Base-by-base conservation (phyloP, 148 eudicot genomes). In the Simmondsia chinensis region DNA sequence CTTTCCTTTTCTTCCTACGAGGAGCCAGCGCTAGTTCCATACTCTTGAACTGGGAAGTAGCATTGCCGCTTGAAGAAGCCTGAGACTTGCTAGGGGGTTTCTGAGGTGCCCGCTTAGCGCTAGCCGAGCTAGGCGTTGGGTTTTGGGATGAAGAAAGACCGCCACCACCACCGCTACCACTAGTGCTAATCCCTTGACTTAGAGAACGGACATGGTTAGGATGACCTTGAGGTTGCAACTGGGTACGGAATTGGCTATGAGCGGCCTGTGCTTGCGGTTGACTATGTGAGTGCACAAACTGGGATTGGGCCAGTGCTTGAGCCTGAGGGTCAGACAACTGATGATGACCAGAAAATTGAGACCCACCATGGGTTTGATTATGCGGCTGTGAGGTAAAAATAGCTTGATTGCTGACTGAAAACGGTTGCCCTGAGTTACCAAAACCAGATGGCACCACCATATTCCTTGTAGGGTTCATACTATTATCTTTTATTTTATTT, bases 11-110 rank as follows among this genome's bases (percentile, higher is more conserved):
- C 66, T 63, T 82, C 64, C 81, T 70, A 52, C 69, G 71, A 70
- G 79, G 75, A 43, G 95, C 97, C 11, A 95, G 97, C 26, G 97
- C 63, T 19, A 91, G 39, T 63, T 91, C 97, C 80, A 82, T 82
- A 14, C 80, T 78, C 68, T 81, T 89, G 52, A 81, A 63, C 3
- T 80, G 84, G 1, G 78, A 66, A 22, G 68, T 76, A 0, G 69
- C 44, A 15, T 70, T 73, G 12, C 65, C 46, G 22, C 70, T 70
- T 3, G 86, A 63, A 27, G 78, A 46, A 13, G 78, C 67, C 19
- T 73, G 70, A 26, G 56, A 65, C 60, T 87, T 62, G 30, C 68
- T 59, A 41, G 81, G 55, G 0, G 77, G 78, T 56, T 64, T 86
- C 9, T 56, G 82, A 4, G 56, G 59, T 3, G 62, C 37, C 27